Base-by-base conservation (phyloP, 306 rosid genomes). In the Cucurbita ficifolia region DNA sequence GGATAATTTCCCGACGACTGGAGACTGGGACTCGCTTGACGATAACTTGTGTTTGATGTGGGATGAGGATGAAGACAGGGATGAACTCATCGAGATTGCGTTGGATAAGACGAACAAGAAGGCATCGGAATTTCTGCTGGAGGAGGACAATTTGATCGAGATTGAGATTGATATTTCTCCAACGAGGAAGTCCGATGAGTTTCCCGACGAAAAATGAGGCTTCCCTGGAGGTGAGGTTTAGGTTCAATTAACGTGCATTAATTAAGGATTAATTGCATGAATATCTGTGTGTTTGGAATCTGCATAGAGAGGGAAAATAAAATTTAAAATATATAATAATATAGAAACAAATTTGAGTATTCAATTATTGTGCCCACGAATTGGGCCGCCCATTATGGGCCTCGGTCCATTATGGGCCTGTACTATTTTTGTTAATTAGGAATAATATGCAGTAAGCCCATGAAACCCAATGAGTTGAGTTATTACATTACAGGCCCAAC, bases 1-100 rank as follows among this genome's bases (percentile, higher is more conserved):
- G 48, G 63, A 78, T 6, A 89, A 74, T 2, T 81, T 79, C 46
- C 79, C 86, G 33, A 51, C 57, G 12, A 58, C 74, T 10, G 67
- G 67, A 6, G 43, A 9, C 4, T 60, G 67, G 67, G 67, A 60
- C 42, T 84, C 89, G 57, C 87, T 79, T 4, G 56, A 52, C 77
- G 95, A 77, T 62, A 78, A 78, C 18, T 38, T 60, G 71, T 38
- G 84, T 75, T 81, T 79, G 77, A 22, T 54, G 74, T 88, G 92
- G 96, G 92, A 84, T 17, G 96, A 85, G n/a, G 96, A 87, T 33
- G 98, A 90, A 68, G 97, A 90, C 48, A 82, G 82, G 36, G 98
- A 90, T 40, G 96, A 89, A 61, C 58, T 93, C 18, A 93, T 93
- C 61, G 98, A 93, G 86, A 93, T 93, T 74, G 81, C 94, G 29